Evolutionary conservation across 192 early-diverging fungal species (phyloP).

Genomic region (Dissophora globulifera): DNA sequence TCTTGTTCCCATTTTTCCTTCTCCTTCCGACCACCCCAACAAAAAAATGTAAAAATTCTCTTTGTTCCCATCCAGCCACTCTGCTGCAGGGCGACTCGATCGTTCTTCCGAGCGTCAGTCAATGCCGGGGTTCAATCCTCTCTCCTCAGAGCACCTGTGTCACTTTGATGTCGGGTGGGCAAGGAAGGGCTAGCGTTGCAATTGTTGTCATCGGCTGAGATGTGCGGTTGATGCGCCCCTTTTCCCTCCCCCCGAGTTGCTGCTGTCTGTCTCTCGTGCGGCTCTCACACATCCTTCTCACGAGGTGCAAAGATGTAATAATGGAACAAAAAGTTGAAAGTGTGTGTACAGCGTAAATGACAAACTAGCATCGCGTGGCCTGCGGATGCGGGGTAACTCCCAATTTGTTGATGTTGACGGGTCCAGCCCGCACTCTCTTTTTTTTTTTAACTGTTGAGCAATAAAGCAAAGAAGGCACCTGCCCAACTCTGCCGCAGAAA

Average conservation of each 20-base stretch:
- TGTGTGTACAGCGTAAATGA: too few relatives aligned
- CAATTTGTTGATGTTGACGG: too few relatives aligned
- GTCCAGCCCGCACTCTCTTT: constrained; percentile 7
- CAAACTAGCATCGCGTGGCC: not conserved
- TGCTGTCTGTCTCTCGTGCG: not conserved
- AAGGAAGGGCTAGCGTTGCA: too few relatives aligned
- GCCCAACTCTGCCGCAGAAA: not conserved
- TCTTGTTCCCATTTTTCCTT: constrained; percentile 6
- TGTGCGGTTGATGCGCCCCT: too few relatives aligned
- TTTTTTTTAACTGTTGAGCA: too few relatives aligned
- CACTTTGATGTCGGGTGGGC: constrained; percentile 14
- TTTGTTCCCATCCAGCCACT: not conserved
- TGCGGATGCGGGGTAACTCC: constrained; percentile 12
- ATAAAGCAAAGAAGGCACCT: too few relatives aligned
- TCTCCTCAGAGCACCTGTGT: constrained; percentile 10
- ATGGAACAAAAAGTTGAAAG: constrained; percentile 10
- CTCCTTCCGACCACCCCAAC: constrained; percentile 36
- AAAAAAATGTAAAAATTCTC: constrained; percentile 12
- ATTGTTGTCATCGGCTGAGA: too few relatives aligned
- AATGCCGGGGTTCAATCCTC: not conserved
- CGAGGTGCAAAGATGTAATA: constrained; percentile 25
- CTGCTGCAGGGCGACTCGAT: too few relatives aligned
- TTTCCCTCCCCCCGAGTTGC: too few relatives aligned
- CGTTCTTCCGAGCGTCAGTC: too few relatives aligned
- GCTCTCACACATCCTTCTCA: constrained; percentile 2